These are phyloP conservation scores for Cladophialophora chaetospira DNA, from an alignment of 2,329 filamentous ascomycete species.

Conservation along the genomic window DNA sequence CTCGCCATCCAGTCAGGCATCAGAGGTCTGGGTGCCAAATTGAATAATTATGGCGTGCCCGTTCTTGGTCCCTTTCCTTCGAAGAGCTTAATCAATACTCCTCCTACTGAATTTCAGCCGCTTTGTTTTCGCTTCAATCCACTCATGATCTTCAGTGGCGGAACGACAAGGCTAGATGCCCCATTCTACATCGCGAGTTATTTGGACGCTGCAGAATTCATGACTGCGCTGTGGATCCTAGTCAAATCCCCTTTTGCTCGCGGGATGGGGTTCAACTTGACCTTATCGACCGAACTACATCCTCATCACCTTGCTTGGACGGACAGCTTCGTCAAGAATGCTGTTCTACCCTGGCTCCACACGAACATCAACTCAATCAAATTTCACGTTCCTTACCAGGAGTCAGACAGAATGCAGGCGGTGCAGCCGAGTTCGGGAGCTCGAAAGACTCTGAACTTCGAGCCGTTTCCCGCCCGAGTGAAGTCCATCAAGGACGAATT, in stretches of 20 bases:
- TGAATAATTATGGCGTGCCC: slow-evolving; percentile 28
- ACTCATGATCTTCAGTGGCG: slow-evolving; percentile 21
- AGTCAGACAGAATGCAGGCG: not conserved
- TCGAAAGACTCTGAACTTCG: not conserved
- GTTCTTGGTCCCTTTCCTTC: slow-evolving; percentile 22
- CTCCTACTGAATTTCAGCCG: not conserved
- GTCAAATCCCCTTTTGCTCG: slow-evolving; percentile 25
- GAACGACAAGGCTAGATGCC: slow-evolving; percentile 14
- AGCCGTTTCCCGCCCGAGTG: too few relatives aligned
- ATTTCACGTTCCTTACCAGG: slow-evolving; percentile 7
- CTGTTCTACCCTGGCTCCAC: slow-evolving; percentile 26
- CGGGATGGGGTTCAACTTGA: slow-evolving; percentile 25
- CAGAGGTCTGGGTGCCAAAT: slow-evolving; percentile 23
- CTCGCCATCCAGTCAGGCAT: slow-evolving; percentile 26
- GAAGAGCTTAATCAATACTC: slow-evolving; percentile 5
- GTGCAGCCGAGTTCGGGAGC: not conserved
- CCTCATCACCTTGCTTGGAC: slow-evolving; percentile 6
- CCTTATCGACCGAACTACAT: slow-evolving; percentile 11
- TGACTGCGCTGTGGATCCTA: slow-evolving; percentile 30
- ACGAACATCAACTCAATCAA: slow-evolving; percentile 19
- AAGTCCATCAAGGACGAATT: slow-evolving; percentile 11
- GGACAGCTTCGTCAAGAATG: slow-evolving; percentile 20
- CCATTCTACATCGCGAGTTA: slow-evolving; percentile 28
- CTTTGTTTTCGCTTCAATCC: slow-evolving; percentile 17
- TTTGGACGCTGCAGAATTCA: slow-evolving; percentile 20